A percentile compares a stretch with the other conserved stretches of the same genome.
Evolutionary conservation across 2,329 filamentous ascomycete species (phyloP).

Genomic region (Ophiostoma piceae): DNA sequence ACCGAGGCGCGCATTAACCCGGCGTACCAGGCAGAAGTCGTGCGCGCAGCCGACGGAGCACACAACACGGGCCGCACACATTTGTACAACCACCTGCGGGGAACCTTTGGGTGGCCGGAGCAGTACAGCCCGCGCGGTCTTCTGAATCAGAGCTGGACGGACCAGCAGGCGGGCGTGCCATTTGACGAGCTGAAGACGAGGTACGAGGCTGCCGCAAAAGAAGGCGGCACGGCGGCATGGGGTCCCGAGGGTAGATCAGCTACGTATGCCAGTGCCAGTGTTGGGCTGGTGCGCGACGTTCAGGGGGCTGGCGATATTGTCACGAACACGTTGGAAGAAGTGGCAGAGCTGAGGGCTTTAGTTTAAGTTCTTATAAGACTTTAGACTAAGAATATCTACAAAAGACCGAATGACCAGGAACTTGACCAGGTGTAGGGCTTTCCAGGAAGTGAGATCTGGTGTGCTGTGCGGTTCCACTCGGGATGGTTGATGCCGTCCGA

Average conservation of each 20-base stretch:
- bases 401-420: not conserved
- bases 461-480: not conserved
- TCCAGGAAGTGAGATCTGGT: not conserved
- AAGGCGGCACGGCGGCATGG: conserved; percentile 32
- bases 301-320: conserved; percentile 20
- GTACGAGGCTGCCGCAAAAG: conserved; percentile 37
- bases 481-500: not conserved
- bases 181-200: conserved; percentile 41
- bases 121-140: conserved; percentile 39
- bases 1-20: conserved; percentile 38
- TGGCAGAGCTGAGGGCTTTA: conserved; percentile 3
- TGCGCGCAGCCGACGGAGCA: conserved; percentile 40
- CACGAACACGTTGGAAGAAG: conserved; percentile 13
- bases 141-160: conserved; percentile 39
- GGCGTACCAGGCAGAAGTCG: conserved; percentile 41
- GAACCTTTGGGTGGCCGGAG: conserved; percentile 41
- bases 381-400: not conserved
- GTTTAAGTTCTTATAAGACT: not conserved
- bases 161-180: conserved; percentile 38
- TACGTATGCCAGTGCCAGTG: conserved; percentile 26
- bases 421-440: not conserved
- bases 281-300: conserved; percentile 25
- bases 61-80: conserved; percentile 39
- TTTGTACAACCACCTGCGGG: conserved; percentile 43
- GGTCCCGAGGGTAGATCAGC: conserved; percentile 29